Evolutionary conservation across 768 basidiomycete species (phyloP), one percentile per base, ranked within the genome.

Genomic region (Cystofilobasidium ferigula): DNA sequence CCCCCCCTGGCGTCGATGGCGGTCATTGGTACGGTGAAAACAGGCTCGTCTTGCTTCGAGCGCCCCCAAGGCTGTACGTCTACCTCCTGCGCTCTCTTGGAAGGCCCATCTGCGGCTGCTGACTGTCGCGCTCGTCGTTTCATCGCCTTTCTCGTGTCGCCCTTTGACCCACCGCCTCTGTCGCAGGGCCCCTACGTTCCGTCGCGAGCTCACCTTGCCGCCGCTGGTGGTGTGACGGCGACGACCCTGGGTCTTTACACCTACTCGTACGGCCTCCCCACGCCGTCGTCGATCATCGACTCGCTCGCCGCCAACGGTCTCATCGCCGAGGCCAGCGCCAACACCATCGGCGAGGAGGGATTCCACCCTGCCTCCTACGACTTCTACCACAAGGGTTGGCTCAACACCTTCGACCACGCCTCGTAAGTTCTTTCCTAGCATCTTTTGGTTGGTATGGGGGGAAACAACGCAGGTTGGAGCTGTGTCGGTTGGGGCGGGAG

Each of bases 201-300:
- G n/a, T 67, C 65, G n/a, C 65, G 65, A 26, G 58, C 60, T 26
- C 65, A 67, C 30, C 82, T 89, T 69, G 83, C 84, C 63, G 85
- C 91, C 56, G 84, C 85, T 69, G 84, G 88, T 57, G 79, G 86
- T 64, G 77, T 88, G 75, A 83, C 92, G 56, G 87, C 79, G 69
- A 95, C 95, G 69, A 86, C 94, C 56, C 83, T 95, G 76, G 90
- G 89, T 63, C 95, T 90, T 90, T 99, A 99, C 81, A 86, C 89
- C 72, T 87, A 92, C 76, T 83, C 92, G 64, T 98, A 92, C 77
- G 95, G 93, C 70, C 48, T 67, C n/a, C 65, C 65, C 40, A 28
- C 28, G 51, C 51, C 51, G 28, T 54, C 51, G 51, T 3, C 51
- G 3, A 32, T 54, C 51, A 28, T 54, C 51, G 51, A 54, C 14